Evolutionary conservation across 768 basidiomycete species (phyloP).

Genomic region (Boletus subparvulus): DNA sequence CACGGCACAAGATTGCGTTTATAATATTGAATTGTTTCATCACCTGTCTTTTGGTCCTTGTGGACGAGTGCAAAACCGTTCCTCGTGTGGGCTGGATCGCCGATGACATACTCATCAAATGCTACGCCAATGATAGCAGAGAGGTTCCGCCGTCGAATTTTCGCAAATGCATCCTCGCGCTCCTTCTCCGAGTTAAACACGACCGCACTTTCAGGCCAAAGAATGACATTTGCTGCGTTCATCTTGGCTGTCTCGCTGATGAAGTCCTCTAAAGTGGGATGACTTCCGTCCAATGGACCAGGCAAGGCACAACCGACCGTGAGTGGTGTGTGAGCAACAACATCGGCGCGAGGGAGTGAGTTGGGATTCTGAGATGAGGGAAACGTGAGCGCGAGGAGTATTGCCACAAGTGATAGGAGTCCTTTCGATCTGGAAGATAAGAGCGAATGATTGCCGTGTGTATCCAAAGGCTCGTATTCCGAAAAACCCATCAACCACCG

Average conservation of each 20-base stretch:
- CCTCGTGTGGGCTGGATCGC: slow-evolving; percentile 42
- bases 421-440: slow-evolving; percentile 25
- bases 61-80: slow-evolving; percentile 67
- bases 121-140: slow-evolving; percentile 60
- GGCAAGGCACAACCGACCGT: slow-evolving; percentile 71
- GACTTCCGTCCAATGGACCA: slow-evolving; percentile 39
- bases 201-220: slow-evolving; percentile 85
- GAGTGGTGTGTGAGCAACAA: slow-evolving; percentile 50
- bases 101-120: slow-evolving; percentile 59
- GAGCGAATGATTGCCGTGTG: neutral
- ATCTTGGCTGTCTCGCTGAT: slow-evolving; percentile 55
- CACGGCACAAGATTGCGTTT: slow-evolving; percentile 78
- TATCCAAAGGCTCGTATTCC: slow-evolving; percentile 15
- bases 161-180: slow-evolving; percentile 47
- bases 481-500: slow-evolving; percentile 54
- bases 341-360: slow-evolving; percentile 39
- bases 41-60: slow-evolving; percentile 32
- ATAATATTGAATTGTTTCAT: slow-evolving; percentile 57
- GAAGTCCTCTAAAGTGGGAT: slow-evolving; percentile 56
- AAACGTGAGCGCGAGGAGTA: slow-evolving; percentile 47
- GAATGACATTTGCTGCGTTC: slow-evolving; percentile 51
- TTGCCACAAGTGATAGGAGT: slow-evolving; percentile 37
- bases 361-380: slow-evolving; percentile 53
- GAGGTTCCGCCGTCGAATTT: slow-evolving; percentile 36
- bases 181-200: slow-evolving; percentile 54